Conservation (phyloP, 139 green algal species). For the Haematococcus lacustris region DNA sequence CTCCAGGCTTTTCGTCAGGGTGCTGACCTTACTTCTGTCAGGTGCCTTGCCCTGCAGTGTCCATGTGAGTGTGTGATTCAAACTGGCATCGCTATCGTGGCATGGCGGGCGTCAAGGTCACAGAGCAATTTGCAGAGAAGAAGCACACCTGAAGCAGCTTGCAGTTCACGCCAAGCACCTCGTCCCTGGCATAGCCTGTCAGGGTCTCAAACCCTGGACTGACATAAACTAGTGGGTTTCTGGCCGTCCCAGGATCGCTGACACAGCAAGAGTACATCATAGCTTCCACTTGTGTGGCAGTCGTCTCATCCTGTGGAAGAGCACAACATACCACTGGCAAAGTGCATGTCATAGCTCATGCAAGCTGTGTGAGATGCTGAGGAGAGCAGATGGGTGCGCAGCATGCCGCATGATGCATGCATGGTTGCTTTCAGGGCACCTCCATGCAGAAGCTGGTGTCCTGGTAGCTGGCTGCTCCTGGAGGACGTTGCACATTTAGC, state of each 20-base stretch:
- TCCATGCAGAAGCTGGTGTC: constrained; percentile 25
- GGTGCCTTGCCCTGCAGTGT: constrained; percentile 3
- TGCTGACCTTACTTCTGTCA: not conserved
- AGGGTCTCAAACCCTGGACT: constrained; percentile 28
- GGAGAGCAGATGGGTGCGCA: no score
- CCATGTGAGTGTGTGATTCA: no score
- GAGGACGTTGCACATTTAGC: constrained; percentile 10
- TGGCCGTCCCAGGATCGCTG: constrained; percentile 13
- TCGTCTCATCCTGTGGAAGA: constrained; percentile 9
- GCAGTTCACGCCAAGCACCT: constrained; percentile 29
- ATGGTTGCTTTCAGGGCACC: not conserved
- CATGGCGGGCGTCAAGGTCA: no score
- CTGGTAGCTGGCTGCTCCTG: not conserved
- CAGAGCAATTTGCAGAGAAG: no score
- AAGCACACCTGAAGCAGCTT: constrained; percentile 20
- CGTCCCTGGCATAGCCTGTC: constrained; percentile 20
- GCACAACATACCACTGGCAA: not conserved
- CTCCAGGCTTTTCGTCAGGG: not conserved
- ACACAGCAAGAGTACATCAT: constrained; percentile 16
- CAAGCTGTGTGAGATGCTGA: not conserved
- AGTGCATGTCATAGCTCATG: not conserved
- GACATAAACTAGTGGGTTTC: constrained; percentile 29
- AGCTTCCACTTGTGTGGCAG: not conserved
- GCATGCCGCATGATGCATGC: not conserved
- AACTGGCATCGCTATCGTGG: no score